Base-by-base conservation (phyloP, 768 basidiomycete genomes). In the Pulveroboletus ravenelii region DNA sequence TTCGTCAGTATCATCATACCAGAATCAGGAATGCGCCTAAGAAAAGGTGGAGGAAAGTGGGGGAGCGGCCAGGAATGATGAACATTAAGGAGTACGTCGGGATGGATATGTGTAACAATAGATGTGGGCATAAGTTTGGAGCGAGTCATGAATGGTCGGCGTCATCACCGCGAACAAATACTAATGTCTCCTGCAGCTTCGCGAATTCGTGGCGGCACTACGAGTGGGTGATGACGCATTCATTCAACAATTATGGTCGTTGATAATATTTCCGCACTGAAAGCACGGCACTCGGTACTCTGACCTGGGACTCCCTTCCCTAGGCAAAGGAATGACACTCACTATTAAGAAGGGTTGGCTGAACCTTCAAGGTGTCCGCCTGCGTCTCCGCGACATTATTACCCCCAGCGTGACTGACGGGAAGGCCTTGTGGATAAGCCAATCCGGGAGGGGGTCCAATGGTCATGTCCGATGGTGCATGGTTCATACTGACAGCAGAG, bases 261-360 rank as follows among this genome's bases (percentile, higher is more conserved):
- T 82, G 75, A 72, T 80, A 80, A 74, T 80, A 73, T 79, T 83
- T 85, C 83, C 85, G 85, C 82, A 86, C 87, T 89, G 85, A 86
- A 87, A 85, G 86, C 76, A 87, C 82, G 84, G 85, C 71, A 73
- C 85, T 89, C 78, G 88, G 86, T 87, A 89, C 84, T 78, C 79
- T 81, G 83, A 76, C 84, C 85, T 72, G 69, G 73, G 74, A 73
- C 72, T 80, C 85, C 87, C 84, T 85, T 86, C 85, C 85, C 84
- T 80, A 67, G 71, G 70, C 69, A 66, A 72, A 70, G 66, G 68
- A 74, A 73, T 72, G 65, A 58, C 60, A 83, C 87, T 89, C 84
- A 89, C 88, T 81, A 73, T 84, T 56, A 72, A 55, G 70, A 31
- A 44, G 35, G 15, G 56, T 43, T 1, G 43, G 31, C 25, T 56